These are phyloP conservation scores for Zymoseptoria pseudotritici DNA, from an alignment of 2,329 filamentous ascomycete genomes.

Conservation along the genomic window DNA sequence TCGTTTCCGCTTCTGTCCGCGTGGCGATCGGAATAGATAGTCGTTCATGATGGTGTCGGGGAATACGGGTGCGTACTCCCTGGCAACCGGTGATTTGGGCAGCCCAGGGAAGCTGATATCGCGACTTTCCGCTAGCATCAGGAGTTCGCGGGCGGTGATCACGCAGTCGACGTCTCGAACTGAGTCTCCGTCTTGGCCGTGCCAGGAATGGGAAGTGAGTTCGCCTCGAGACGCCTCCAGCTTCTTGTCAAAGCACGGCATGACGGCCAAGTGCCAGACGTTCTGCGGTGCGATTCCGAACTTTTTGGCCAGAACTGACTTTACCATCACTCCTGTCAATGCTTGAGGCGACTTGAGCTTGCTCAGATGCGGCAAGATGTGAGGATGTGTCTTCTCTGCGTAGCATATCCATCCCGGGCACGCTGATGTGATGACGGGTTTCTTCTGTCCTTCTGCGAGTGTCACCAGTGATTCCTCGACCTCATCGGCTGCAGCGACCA, in stretches of 20 bases:
- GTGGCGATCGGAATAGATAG: constrained; percentile 65
- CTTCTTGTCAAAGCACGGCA: constrained; percentile 99
- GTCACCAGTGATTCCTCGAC: constrained; percentile 31
- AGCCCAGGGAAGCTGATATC: constrained; percentile 68
- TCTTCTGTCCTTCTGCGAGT: constrained; percentile 37
- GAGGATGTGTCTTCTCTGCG: constrained; percentile 93
- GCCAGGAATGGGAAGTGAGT: constrained; percentile 53
- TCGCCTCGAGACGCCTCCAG: constrained; percentile 91
- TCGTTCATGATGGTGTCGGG: constrained; percentile 62
- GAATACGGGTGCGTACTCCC: constrained; percentile 50
- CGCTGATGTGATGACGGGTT: constrained; percentile 73
- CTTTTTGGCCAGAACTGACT: constrained; percentile 69
- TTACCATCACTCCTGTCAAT: constrained; percentile 79
- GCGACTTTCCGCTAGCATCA: constrained; percentile 79
- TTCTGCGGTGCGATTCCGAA: constrained; percentile 66
- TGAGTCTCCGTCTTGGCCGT: constrained; percentile 38
- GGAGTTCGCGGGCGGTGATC: constrained; percentile 88
- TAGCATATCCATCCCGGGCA: constrained; percentile 99
- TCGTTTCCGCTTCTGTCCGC: constrained; percentile 29
- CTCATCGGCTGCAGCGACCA: constrained; percentile 54
- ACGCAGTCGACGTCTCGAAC: constrained; percentile 94
- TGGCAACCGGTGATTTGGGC: constrained; percentile 49
- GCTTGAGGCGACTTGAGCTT: constrained; percentile 91
- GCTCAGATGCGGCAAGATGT: constrained; percentile 85
- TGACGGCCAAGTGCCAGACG: constrained; percentile 91